Evolutionary conservation across 2,329 filamentous ascomycete genomes (phyloP).

Genomic region (Sporothrix inflata): DNA sequence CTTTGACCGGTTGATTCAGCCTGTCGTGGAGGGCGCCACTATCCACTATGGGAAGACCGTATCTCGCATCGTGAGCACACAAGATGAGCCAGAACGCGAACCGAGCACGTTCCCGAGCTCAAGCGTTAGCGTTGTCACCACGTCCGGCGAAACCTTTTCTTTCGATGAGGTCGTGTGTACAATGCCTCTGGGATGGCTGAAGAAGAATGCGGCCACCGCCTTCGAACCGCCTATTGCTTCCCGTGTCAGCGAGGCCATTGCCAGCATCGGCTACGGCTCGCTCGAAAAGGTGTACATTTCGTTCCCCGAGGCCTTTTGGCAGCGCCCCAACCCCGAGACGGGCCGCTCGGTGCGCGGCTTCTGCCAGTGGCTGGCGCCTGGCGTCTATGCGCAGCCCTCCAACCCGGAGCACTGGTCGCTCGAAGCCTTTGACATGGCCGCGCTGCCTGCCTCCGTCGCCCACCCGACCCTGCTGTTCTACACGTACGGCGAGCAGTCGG

Average conservation of each 20-base stretch:
- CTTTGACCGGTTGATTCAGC: conserved; percentile 60
- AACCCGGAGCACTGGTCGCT: conserved; percentile 72
- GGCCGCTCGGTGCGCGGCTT: conserved; percentile 63
- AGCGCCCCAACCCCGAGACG: conserved; percentile 43
- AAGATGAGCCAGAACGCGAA: conserved; percentile 28
- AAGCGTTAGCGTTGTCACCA: conserved; percentile 50
- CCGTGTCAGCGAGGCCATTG: conserved; percentile 62
- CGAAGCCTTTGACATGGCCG: conserved; percentile 76
- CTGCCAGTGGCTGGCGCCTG: conserved; percentile 74
- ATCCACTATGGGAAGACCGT: conserved; percentile 57
- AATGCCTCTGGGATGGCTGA: conserved; percentile 69
- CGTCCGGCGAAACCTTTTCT: conserved; percentile 48
- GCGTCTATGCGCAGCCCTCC: conserved; percentile 61
- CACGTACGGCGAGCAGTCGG: conserved; percentile 66
- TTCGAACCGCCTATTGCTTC: conserved; percentile 65
- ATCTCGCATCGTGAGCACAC: conserved; percentile 47
- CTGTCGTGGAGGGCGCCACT: conserved; percentile 58
- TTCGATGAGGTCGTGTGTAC: conserved; percentile 74
- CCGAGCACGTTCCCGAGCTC: conserved; percentile 32
- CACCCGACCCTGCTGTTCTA: conserved; percentile 90
- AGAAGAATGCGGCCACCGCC: conserved; percentile 56
- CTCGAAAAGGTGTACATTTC: conserved; percentile 68
- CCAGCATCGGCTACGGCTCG: conserved; percentile 68
- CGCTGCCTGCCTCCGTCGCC: conserved; percentile 58
- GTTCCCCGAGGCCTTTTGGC: conserved; percentile 79